phyloP scores from a whole-genome alignment of 2,329 filamentous ascomycete species.

The Nigrospora osmanthi region DNA sequence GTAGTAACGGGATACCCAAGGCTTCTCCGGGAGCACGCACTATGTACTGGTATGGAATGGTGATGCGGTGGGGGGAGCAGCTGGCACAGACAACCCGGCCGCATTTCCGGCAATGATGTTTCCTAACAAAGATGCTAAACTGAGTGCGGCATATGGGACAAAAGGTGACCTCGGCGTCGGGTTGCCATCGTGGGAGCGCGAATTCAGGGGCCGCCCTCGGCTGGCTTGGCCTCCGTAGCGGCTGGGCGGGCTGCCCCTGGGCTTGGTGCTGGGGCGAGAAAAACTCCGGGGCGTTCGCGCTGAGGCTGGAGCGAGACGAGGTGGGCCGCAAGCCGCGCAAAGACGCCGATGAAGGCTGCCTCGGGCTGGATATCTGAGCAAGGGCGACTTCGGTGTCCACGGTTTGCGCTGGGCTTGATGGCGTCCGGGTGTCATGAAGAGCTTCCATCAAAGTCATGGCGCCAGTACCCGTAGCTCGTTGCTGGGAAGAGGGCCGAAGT shows the following conservation, averaged over 20 bases:
- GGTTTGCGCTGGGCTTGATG: not conserved
- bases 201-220: constrained; percentile 28
- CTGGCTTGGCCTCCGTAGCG: constrained; percentile 4
- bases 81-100: constrained; percentile 82
- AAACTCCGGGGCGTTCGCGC: not conserved
- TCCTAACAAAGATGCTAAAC: constrained; percentile 80
- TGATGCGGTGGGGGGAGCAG: constrained; percentile 92
- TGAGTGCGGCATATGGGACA: constrained; percentile 78
- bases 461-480: too few relatives aligned
- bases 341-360: not conserved
- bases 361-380: constrained; percentile 1
- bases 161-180: constrained; percentile 70
- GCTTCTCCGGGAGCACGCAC: constrained; percentile 60
- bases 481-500: too few relatives aligned
- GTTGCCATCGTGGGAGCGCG: constrained; percentile 74
- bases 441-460: too few relatives aligned
- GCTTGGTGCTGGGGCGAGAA: not conserved
- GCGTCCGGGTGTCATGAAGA: too few relatives aligned
- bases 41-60: constrained; percentile 88
- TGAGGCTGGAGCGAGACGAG: not conserved
- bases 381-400: constrained; percentile 5
- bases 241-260: constrained; percentile 3
- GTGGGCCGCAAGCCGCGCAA: not conserved
- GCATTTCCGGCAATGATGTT: constrained; percentile 95
- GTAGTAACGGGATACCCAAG: constrained; percentile 12